Evolutionary conservation across 2,329 filamentous ascomycete species (phyloP).

Genomic region (Colletotrichum lupini): DNA sequence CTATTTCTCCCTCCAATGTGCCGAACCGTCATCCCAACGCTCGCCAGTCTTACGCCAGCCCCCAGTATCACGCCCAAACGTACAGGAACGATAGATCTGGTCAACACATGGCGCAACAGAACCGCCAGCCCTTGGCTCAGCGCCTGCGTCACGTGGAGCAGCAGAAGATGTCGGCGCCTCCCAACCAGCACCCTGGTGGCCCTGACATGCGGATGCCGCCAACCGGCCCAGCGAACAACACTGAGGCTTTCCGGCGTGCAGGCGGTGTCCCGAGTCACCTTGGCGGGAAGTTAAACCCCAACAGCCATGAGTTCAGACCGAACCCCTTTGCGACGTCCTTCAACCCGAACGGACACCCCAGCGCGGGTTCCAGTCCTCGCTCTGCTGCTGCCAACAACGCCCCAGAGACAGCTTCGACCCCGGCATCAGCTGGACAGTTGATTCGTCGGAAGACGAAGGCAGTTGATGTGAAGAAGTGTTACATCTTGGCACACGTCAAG

Average conservation of each 20-base stretch:
- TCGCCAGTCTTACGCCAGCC: constrained; percentile 61
- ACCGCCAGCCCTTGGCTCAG: constrained; percentile 56
- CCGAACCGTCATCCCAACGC: constrained; percentile 58
- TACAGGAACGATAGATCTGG: constrained; percentile 60
- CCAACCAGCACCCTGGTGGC: constrained; percentile 61
- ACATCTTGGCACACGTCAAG: constrained; percentile 65
- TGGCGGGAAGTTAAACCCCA: constrained; percentile 70
- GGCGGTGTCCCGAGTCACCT: constrained; percentile 63
- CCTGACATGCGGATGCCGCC: constrained; percentile 79
- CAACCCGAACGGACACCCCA: constrained; percentile 75
- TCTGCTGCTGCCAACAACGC: constrained; percentile 66
- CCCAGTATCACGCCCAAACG: constrained; percentile 57
- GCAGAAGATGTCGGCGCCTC: constrained; percentile 59
- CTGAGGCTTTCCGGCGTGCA: constrained; percentile 65
- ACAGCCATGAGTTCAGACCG: constrained; percentile 84
- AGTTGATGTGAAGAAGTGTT: constrained; percentile 77
- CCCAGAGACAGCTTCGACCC: constrained; percentile 18
- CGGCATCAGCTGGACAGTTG: constrained; percentile 56
- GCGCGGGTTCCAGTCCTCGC: constrained; percentile 78
- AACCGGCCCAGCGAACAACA: constrained; percentile 74
- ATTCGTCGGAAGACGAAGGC: constrained; percentile 79
- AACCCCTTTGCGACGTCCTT: constrained; percentile 85
- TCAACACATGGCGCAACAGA: constrained; percentile 54
- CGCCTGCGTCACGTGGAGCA: constrained; percentile 64
- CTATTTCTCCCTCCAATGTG: constrained; percentile 41